A percentile compares a stretch with the other conserved stretches of the same genome.
phyloP scores from a whole-genome alignment of 441 rosid genomes.

The Euphorbia celastroides region DNA sequence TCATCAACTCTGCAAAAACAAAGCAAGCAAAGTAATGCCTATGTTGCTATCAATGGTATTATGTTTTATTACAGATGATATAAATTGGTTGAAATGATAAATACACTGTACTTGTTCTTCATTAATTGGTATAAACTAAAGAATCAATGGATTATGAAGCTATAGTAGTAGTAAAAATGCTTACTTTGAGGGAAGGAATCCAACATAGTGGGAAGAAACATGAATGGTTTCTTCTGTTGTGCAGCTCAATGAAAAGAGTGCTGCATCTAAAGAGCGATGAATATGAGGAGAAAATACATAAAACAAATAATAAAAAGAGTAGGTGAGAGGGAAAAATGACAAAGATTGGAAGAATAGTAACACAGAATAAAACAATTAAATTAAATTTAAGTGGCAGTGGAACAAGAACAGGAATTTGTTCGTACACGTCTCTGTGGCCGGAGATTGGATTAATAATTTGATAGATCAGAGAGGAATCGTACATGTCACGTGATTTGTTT shows the following conservation, averaged over 20 bases:
- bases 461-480: not conserved
- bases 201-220: not conserved
- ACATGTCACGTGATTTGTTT: not conserved
- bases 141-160: not conserved
- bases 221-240: not conserved
- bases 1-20: conserved; percentile 26
- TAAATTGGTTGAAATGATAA: not conserved
- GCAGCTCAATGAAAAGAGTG: not conserved
- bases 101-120: not conserved
- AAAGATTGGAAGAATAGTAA: not conserved
- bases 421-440: not conserved
- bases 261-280: too few species aligned
- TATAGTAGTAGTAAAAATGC: not conserved
- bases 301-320: not conserved
- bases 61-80: too few species aligned
- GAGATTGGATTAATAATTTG: not conserved
- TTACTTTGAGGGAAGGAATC: not conserved
- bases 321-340: not conserved
- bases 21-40: not conserved
- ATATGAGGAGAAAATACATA: too few species aligned
- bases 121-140: too few species aligned
- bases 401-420: not conserved
- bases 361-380: not conserved
- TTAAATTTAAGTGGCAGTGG: not conserved
- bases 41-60: not conserved